These are phyloP conservation scores for Jackrogersella multiformis DNA, from an alignment of 495 filamentous ascomycete genomes.

Conservation along the genomic window DNA sequence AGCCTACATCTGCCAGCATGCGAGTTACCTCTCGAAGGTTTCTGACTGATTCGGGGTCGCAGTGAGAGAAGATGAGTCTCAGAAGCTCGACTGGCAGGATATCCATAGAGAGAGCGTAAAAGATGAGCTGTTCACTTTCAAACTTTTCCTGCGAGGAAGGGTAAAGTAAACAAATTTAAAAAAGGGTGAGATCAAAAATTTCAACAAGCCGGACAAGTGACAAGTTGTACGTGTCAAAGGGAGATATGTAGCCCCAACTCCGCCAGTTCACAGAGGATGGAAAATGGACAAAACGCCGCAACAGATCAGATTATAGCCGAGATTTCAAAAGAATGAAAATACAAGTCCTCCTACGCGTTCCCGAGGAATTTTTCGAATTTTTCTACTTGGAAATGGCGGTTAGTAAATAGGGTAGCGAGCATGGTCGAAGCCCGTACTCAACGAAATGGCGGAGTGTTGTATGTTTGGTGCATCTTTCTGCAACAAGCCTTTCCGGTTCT, in stretches of 20 bases:
- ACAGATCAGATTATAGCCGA: slow-evolving; percentile 30
- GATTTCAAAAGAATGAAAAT: slow-evolving; percentile 42
- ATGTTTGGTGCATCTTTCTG: slow-evolving; percentile 45
- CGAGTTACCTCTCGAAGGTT: slow-evolving; percentile 52
- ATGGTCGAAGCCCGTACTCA: slow-evolving; percentile 37
- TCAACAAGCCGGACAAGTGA: slow-evolving; percentile 1
- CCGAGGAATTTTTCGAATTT: slow-evolving; percentile 39
- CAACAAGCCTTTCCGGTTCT: slow-evolving; percentile 49
- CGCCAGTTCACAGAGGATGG: slow-evolving; percentile 38
- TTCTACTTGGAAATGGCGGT: slow-evolving; percentile 41
- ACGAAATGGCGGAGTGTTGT: slow-evolving; percentile 46
- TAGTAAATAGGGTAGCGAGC: slow-evolving; percentile 37
- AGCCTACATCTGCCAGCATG: slow-evolving; percentile 55
- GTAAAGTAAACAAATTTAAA: slow-evolving; percentile 12
- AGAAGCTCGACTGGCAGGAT: slow-evolving; percentile 59
- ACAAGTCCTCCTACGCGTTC: slow-evolving; percentile 27
- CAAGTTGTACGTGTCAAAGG: slow-evolving; percentile 5
- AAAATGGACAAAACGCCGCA: slow-evolving; percentile 38
- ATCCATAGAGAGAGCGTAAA: slow-evolving; percentile 40
- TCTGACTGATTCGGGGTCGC: slow-evolving; percentile 51
- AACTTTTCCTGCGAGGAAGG: not conserved
- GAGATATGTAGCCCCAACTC: slow-evolving; percentile 32
- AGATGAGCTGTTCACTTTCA: not conserved
- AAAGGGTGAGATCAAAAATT: not conserved
- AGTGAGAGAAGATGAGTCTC: slow-evolving; percentile 56